phyloP scores from a whole-genome alignment of 2,329 filamentous ascomycete genomes.

The Aspergillus niger region DNA sequence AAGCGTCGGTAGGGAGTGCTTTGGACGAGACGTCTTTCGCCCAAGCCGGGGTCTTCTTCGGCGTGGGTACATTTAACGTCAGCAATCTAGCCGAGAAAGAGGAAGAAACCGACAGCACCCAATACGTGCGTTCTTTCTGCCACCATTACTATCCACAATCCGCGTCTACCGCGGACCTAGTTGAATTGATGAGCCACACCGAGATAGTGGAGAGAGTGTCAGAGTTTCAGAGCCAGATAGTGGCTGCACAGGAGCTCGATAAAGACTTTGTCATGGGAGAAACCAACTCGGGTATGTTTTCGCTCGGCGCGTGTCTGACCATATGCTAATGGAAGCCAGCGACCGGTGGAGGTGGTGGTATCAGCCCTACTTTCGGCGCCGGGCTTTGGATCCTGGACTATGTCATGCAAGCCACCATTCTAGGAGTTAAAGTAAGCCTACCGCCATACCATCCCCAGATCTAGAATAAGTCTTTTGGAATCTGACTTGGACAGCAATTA shows the following conservation, averaged over 20 bases:
- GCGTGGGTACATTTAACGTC: constrained; percentile 40
- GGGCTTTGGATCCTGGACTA: constrained; percentile 57
- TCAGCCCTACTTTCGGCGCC: constrained; percentile 52
- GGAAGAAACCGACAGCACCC: constrained; percentile 33
- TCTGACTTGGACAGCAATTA: constrained; percentile 21
- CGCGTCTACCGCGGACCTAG: constrained; percentile 40
- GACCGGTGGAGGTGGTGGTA: constrained; percentile 43
- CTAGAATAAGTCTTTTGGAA: neutral
- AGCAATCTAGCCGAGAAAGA: constrained; percentile 39
- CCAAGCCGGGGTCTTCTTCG: constrained; percentile 41
- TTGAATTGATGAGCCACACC: constrained; percentile 50
- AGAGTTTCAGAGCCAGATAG: constrained; percentile 45
- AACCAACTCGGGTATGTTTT: constrained; percentile 51
- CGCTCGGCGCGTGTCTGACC: neutral
- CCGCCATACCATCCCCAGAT: neutral
- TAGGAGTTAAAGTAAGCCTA: constrained; percentile 30
- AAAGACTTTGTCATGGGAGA: constrained; percentile 54
- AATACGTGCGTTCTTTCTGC: constrained; percentile 47
- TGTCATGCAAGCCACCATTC: constrained; percentile 33
- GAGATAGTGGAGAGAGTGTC: constrained; percentile 44
- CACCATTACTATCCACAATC: constrained; percentile 55
- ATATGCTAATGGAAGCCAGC: constrained; percentile 23
- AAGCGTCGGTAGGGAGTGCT: constrained; percentile 33
- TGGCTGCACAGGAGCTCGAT: constrained; percentile 40
- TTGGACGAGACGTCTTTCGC: constrained; percentile 31